These are phyloP conservation scores for Keqinozyma sinolaborantium DNA, from an alignment of 1,139 yeast species.

Conservation along the genomic window DNA sequence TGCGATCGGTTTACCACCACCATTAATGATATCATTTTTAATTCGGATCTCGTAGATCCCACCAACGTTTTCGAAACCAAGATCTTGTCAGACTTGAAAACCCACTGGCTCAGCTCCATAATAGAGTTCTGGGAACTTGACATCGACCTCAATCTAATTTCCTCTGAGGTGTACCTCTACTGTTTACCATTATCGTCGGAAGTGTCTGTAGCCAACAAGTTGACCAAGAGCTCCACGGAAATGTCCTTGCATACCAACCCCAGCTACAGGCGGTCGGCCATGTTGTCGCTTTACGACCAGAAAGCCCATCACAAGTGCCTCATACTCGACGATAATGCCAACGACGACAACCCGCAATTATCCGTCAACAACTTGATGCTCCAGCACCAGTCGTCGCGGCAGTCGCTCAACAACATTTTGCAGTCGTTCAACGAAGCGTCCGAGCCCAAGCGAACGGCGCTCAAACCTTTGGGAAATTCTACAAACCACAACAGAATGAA, in stretches of 20 bases:
- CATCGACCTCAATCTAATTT: constrained; percentile 20
- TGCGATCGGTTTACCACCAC: constrained; percentile 47
- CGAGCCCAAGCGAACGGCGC: constrained; percentile 4
- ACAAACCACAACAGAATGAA: constrained; percentile 36
- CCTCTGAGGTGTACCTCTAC: constrained; percentile 17
- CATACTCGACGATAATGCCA: constrained; percentile 26
- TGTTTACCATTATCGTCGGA: constrained; percentile 28
- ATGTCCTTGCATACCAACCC: constrained; percentile 47
- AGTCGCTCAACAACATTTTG: constrained; percentile 31
- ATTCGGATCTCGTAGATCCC: constrained; percentile 24
- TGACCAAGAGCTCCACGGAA: constrained; percentile 35
- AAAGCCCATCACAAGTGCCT: constrained; percentile 34
- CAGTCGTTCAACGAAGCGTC: constrained; percentile 7
- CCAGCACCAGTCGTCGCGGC: constrained; percentile 40
- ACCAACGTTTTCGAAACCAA: constrained; percentile 36
- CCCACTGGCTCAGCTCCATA: constrained; percentile 35
- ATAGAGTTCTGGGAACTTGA: constrained; percentile 32
- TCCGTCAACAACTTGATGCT: constrained; percentile 37
- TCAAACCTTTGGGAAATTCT: constrained; percentile 5
- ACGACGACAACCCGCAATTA: constrained; percentile 36
- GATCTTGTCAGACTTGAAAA: constrained; percentile 41
- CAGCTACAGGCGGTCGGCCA: constrained; percentile 51
- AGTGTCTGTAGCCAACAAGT: constrained; percentile 13
- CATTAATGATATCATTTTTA: constrained; percentile 42
- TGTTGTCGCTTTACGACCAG: constrained; percentile 49